These are phyloP conservation scores for Brassica carinata DNA, from an alignment of 345 rosid genomes.

Conservation along the genomic window DNA sequence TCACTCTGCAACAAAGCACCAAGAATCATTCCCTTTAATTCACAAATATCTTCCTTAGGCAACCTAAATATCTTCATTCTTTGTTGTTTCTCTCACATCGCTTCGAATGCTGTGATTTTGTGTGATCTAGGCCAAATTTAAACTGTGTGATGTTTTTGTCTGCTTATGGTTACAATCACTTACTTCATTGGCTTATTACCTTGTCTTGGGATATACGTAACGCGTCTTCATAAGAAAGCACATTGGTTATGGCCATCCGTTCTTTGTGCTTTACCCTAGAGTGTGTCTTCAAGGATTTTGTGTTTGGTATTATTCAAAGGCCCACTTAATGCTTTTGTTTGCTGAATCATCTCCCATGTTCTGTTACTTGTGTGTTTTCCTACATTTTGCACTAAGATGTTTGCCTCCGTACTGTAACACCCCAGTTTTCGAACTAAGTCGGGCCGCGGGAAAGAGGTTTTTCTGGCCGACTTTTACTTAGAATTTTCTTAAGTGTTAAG, in stretches of 20 bases:
- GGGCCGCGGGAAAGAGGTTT: no score
- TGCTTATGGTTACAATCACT: constrained; percentile 21
- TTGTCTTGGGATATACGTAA: constrained; percentile 19
- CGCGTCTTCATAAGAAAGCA: constrained; percentile 10
- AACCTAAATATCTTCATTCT: constrained; percentile 3
- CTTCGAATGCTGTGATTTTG: neutral
- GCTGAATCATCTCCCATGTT: constrained; percentile 21
- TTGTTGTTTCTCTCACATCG: neutral
- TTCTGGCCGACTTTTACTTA: no score
- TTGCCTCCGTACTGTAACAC: constrained; percentile 17
- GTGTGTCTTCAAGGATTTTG: constrained; percentile 3
- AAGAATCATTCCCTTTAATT: neutral
- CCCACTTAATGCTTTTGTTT: constrained; percentile 13
- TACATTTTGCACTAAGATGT: constrained; percentile 7
- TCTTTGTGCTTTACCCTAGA: constrained; percentile 18
- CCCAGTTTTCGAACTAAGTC: no score
- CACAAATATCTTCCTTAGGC: neutral
- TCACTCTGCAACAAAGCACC: neutral
- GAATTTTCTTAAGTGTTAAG: no score
- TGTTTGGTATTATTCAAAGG: constrained; percentile 34
- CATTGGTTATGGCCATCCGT: constrained; percentile 25
- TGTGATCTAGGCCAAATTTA: neutral
- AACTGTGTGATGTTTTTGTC: constrained; percentile 18
- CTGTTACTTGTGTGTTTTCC: constrained; percentile 23
- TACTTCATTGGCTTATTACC: constrained; percentile 25